Evolutionary conservation across 345 rosid genomes (phyloP), one percentile per base, ranked within the genome.

Genomic region (Brassica carinata): DNA sequence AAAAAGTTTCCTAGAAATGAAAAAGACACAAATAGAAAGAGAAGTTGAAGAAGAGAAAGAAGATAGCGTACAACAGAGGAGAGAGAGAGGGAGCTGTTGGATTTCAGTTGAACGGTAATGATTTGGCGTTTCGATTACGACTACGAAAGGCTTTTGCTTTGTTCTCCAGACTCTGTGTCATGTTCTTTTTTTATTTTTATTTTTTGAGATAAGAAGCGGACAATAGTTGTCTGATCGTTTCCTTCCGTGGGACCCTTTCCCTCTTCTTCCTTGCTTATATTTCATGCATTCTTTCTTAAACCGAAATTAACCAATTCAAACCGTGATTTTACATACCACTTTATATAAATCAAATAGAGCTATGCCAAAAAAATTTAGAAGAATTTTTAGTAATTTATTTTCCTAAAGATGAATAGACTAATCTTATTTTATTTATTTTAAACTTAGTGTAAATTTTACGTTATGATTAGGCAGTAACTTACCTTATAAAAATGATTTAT

Each of bases 91-190:
- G 34, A 27, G 66, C 66, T 62, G 67, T 63, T 33, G 68, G 71
- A 80, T 63, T 80, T 51, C 79, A 69, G 79, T 69, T 80, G 83
- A 80, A 75, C 81, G 81, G 81, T 76, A 76, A 76, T 81, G 81
- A 66, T 81, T 81, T 81, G 70, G 84, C 77, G 81, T 76, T 81
- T 81, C 40, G 65, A 51, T 76, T 71, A 81, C 72, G 84, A 66
- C 27, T 71, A 57, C 43, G 1, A 69, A 69, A 80, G 11, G 48
- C 76, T 55, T 75, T 80, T 69, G 67, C 79, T 80, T 74, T 80
- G 31, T 61, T 64, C 43, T 53, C 26, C 30, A 62, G 76, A 53
- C 53, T 75, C 53, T 63, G 15, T 29, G 11, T 58, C 26, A 6
- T 18, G 5, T 59, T 59, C 3, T 63, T 13, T 29, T 2, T 8